Percentiles rank a stretch among this genome's conserved stretches.
phyloP scores from a whole-genome alignment of 2,329 filamentous ascomycete species.

The Claviceps sp. region DNA sequence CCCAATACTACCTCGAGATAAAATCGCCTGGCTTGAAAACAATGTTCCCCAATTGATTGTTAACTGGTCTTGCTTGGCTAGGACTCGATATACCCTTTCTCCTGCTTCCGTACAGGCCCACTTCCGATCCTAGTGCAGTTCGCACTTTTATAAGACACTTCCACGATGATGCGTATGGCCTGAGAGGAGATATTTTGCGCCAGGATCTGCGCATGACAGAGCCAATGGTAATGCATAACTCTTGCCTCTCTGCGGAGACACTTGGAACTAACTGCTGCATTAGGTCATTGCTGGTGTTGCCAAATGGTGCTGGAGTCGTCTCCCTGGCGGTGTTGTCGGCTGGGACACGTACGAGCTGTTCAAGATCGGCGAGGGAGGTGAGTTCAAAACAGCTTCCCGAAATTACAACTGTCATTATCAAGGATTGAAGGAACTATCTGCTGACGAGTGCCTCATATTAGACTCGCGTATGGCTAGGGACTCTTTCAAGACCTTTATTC shows the following conservation, averaged over 20 bases:
- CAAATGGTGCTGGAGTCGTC: constrained; percentile 97
- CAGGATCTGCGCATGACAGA: constrained; percentile 89
- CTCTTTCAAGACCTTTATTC: constrained; percentile 93
- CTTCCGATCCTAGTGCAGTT: constrained; percentile 81
- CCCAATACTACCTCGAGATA: background rate
- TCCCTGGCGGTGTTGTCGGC: constrained; percentile 81
- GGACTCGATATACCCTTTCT: constrained; percentile 85
- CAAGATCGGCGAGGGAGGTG: constrained; percentile 85
- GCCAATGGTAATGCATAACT: constrained; percentile 61
- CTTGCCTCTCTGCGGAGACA: background rate
- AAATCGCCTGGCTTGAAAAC: background rate
- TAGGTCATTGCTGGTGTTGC: constrained; percentile 85
- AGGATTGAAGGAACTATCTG: background rate
- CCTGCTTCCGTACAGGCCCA: constrained; percentile 84
- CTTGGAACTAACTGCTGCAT: background rate
- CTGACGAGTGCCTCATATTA: constrained; percentile 20
- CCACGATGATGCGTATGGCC: constrained; percentile 56
- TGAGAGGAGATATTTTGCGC: constrained; percentile 56
- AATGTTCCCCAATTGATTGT: background rate
- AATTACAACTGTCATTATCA: too few species aligned
- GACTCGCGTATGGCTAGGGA: constrained; percentile 86
- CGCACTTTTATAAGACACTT: constrained; percentile 88
- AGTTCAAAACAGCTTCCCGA: background rate
- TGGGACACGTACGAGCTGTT: constrained; percentile 98
- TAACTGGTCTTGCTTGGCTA: constrained; percentile 21